Base-by-base conservation (phyloP, 257 asterid species). In the Solanum pimpinellifolium region DNA sequence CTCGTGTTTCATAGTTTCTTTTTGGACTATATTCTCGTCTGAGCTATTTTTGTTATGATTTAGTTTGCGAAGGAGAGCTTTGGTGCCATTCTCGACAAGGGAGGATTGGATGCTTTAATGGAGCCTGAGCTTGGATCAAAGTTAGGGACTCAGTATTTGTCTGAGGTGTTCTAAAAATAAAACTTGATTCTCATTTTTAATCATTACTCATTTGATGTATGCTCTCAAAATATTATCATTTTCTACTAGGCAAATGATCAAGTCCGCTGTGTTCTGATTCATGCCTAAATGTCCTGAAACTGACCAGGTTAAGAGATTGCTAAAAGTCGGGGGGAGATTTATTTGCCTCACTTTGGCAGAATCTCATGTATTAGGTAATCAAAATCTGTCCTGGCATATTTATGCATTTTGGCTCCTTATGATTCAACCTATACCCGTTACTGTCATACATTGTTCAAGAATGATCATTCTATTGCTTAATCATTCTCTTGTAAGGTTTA, bases 21-120 rank as follows among this genome's bases (percentile, higher is more conserved):
- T 23, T 62, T 41, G 11, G 62, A 78, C 37, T 47, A 29, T 81
- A 59, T 66, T 75, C 78, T 77, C 62, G 75, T 84, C 85, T 83
- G 73, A 52, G 76, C 86, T 72, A 41, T 14, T 83, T 9, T 60
- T 49, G 47, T 85, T 87, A 72, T 84, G 88, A 83, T 92, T 87
- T 92, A 96, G 99, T 93, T 96, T 90, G 89, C 80, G 9, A 87
- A 88, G 82, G 98, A 86, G 93, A 90, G 91, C 91, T 95, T 97
- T 88, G 91, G 94, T 86, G 93, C 91, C 87, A 87, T 97, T 70
- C 87, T 96, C 41, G 99, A 97, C 91, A 97, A 97, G 90, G 99
- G 99, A 89, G 99, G 99, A 77, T 90, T 97, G 96, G 99, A 97
- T 93, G 98, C 99, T 89, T 91, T 97, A 88, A 96, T 97, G 99